Evolutionary conservation across 129 eudicot genomes (phyloP).

Genomic region (Flaveria brownii): DNA sequence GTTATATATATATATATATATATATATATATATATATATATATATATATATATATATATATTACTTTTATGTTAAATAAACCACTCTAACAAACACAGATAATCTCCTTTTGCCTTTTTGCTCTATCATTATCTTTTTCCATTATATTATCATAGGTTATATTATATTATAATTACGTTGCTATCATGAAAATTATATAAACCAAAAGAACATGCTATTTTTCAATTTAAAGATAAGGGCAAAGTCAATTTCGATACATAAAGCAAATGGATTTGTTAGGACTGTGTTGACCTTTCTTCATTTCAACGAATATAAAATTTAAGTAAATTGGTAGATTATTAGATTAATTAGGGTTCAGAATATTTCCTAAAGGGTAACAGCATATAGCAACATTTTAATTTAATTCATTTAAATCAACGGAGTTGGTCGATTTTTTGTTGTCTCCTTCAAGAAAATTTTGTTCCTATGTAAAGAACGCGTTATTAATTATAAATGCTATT

Average conservation of each 20-base stretch:
- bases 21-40: too few relatives aligned
- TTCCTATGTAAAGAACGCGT: background rate
- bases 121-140: too few relatives aligned
- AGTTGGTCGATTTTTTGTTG: conserved; percentile 28
- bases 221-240: background rate
- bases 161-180: too few relatives aligned
- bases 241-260: conserved; percentile 14
- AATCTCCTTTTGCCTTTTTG: too few relatives aligned
- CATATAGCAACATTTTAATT: conserved; percentile 2
- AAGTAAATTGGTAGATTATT: background rate
- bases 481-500: background rate
- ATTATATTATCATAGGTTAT: too few relatives aligned
- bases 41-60: too few relatives aligned
- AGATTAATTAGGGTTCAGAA: background rate
- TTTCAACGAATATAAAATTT: background rate
- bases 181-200: background rate
- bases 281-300: conserved; percentile 22
- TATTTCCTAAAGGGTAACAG: background rate
- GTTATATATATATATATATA: too few relatives aligned
- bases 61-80: too few relatives aligned
- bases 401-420: background rate
- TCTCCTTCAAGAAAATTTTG: conserved; percentile 18
- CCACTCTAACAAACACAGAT: too few relatives aligned
- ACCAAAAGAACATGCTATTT: background rate
- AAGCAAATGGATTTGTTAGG: conserved; percentile 32